Evolutionary conservation across 352 stramenopile genomes (phyloP), one percentile per base, ranked within the genome.

Genomic region (Phytophthora pini): DNA sequence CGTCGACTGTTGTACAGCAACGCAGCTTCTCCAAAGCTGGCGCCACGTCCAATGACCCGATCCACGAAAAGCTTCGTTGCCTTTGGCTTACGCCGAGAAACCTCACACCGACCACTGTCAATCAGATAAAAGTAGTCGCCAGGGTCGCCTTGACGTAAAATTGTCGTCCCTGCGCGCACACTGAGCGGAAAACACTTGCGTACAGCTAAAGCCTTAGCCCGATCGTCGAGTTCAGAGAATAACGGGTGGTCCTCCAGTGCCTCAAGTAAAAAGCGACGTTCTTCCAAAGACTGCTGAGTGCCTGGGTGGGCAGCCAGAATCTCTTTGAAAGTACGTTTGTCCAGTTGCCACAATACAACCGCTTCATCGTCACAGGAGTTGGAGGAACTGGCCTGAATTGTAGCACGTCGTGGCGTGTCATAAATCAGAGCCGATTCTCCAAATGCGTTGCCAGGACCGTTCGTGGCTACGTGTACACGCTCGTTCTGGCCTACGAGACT

Each of bases 1-100:
- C 97, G 80, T 32, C 97, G 94, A 54, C 90, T 98, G 65, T 98
- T 98, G 79, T 99, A 99, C 62, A 99, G 80, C 49, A 99, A 72
- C 15, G 97, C 96, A 11, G 98, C 91, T 83, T 99, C 97, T 8
- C 97, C 97, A 73, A 99, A 99, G 54, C 74, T 93, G 22, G 83
- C 74, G 12, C 85, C 82, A 27, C 74, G 70, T 2, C 87, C 87
- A 27, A 96, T 87, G 20, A 89, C 65, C 4, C 85, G 80, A 51
- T 95, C 88, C 0, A 96, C 72, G 20, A 92, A 82, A 26, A 81
- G 60, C 6, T 74, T 63, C 1, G 67, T 54, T 24, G 68, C 71
- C 29, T 82, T 79, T 15, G 84, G 82, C 26, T 96, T 94, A 13
- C 77, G 65, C 6, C 88, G 79, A 46, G 86, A 75, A 22, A 96